Evolutionary conservation across 2,329 filamentous ascomycete genomes (phyloP).

Genomic region (Neopestalotiopsis sp.): DNA sequence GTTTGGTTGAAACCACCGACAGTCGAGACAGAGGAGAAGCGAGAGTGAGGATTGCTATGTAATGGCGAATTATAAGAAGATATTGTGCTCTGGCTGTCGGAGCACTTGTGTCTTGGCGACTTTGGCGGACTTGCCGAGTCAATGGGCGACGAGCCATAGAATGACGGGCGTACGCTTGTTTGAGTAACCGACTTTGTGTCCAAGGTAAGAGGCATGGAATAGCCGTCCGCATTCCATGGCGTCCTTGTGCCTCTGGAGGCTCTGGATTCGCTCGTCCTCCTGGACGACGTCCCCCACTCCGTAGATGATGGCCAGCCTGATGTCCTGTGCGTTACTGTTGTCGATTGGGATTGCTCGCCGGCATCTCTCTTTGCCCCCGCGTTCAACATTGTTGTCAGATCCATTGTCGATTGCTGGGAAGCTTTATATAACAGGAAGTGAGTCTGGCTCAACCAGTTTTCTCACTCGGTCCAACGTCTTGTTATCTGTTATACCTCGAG

Average conservation of each 20-base stretch:
- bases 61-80: slow-evolving; percentile 55
- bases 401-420: slow-evolving; percentile 37
- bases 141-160: slow-evolving; percentile 32
- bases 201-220: slow-evolving; percentile 49
- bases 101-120: slow-evolving; percentile 49
- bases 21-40: slow-evolving; percentile 60
- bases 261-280: slow-evolving; percentile 36
- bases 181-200: slow-evolving; percentile 41
- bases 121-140: slow-evolving; percentile 36
- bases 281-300: slow-evolving; percentile 25
- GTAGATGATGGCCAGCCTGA: slow-evolving; percentile 31
- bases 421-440: not conserved
- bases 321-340: slow-evolving; percentile 29
- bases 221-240: slow-evolving; percentile 59
- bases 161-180: slow-evolving; percentile 26
- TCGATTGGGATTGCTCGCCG: slow-evolving; percentile 25
- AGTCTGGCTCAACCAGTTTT: not conserved
- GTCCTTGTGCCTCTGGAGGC: slow-evolving; percentile 44
- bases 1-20: slow-evolving; percentile 46
- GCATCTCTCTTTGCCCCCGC: slow-evolving; percentile 32
- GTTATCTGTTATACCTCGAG: not conserved
- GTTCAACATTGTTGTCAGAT: slow-evolving; percentile 49
- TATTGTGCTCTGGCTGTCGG: slow-evolving; percentile 58
- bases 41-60: slow-evolving; percentile 53
- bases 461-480: not conserved